Conservation (phyloP, 345 rosid genomes). For the Toxicodendron radicans region DNA sequence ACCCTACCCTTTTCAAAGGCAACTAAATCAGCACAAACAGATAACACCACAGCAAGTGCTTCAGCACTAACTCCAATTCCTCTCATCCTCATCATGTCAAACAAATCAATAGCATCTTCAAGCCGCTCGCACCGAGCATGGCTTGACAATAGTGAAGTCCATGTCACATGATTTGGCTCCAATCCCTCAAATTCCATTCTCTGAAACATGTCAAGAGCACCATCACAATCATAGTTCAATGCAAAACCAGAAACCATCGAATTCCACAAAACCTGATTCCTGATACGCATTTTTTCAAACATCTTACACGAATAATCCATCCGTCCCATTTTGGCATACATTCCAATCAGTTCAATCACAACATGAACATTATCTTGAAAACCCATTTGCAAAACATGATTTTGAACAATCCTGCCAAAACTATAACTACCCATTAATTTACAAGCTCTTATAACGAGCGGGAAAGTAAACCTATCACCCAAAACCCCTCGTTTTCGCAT, state of each 20-base stretch:
- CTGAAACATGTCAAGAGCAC: slow-evolving; percentile 45
- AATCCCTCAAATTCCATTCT: slow-evolving; percentile 62
- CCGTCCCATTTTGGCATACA: slow-evolving; percentile 50
- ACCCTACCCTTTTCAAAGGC: slow-evolving; percentile 31
- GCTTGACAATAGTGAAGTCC: slow-evolving; percentile 69
- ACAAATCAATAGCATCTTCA: slow-evolving; percentile 44
- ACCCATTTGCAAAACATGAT: slow-evolving; percentile 52
- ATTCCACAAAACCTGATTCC: slow-evolving; percentile 69
- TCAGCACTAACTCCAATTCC: slow-evolving; percentile 39
- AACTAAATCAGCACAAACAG: slow-evolving; percentile 47
- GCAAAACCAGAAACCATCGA: slow-evolving; percentile 59
- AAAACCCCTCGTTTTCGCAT: slow-evolving; percentile 51
- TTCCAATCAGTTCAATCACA: slow-evolving; percentile 57
- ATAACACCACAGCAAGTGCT: slow-evolving; percentile 60
- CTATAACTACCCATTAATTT: slow-evolving; percentile 29
- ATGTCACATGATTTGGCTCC: slow-evolving; percentile 64
- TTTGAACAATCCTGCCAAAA: slow-evolving; percentile 44
- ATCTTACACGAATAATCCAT: slow-evolving; percentile 44
- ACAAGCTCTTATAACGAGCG: slow-evolving; percentile 54
- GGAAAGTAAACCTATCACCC: slow-evolving; percentile 64
- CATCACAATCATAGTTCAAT: slow-evolving; percentile 42
- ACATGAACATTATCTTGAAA: slow-evolving; percentile 44
- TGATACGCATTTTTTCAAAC: slow-evolving; percentile 58
- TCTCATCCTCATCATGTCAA: slow-evolving; percentile 50
- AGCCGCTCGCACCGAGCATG: slow-evolving; percentile 50